Base-by-base conservation (phyloP, 2,329 filamentous ascomycete genomes). In the Scedosporium dehoogii region DNA sequence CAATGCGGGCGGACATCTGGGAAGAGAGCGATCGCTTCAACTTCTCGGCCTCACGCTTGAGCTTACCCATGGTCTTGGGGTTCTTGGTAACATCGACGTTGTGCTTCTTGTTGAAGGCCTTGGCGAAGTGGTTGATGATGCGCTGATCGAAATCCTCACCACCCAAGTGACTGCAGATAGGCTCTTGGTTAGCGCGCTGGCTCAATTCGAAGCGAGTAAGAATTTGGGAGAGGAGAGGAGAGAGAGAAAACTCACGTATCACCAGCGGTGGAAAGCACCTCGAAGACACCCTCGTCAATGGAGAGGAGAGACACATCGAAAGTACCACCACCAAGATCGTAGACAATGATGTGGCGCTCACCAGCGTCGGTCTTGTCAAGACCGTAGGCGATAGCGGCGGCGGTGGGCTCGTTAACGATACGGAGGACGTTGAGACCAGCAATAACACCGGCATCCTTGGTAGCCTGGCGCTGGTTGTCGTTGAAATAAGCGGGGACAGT, bases 31-130 rank as follows among this genome's bases (percentile, higher is more conserved):
- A 96, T 74, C 94, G 91, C 90, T 99, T 99, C 80, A 94, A 94
- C 87, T 97, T 97, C 80, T 99, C 94, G 70, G 94, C 93, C 79
- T 97, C 94, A 72, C 94, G 92, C 91, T 97, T 97, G 71, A 99
- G 86, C 83, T 97, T 99, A 81, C 92, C 91, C 92, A 97, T 97
- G 69, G 93, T 89, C 90, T 97, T 97, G 68, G 88, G 80, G 74
- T 97, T 92, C 84, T 96, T 96, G 80, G 87, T 90, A 74, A 97
- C 85, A 70, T 99, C 92, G 69, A 96, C 91, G 70, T 78, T 80
- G 83, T 97, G 85, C 85, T 97, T 94, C 89, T 97, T 97, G 88
- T 97, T 97, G 87, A 96, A 97, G 71, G 85, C 82, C 59, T 97
- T 97, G 82, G 89, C 88, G 75, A 97, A 91, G 86, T 93, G 85